Evolutionary conservation across 768 basidiomycete species (phyloP).

Genomic region (Nidularia pulvinata): DNA sequence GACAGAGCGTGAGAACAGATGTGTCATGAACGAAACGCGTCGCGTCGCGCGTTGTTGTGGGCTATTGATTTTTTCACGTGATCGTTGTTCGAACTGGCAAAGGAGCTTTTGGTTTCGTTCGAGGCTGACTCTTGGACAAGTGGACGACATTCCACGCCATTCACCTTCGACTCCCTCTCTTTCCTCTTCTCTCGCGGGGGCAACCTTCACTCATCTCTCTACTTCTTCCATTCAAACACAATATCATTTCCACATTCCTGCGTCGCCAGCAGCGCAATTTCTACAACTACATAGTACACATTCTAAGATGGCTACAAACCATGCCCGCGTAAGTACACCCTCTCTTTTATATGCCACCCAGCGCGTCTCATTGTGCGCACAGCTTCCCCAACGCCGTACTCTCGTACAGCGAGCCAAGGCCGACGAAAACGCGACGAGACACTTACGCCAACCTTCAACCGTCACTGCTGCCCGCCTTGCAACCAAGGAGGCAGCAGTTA

Average conservation of each 20-base stretch:
- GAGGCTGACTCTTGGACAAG: conserved; percentile 37
- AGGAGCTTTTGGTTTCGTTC: conserved; percentile 24
- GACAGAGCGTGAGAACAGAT: conserved; percentile 4
- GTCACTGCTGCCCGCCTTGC: conserved; percentile 48
- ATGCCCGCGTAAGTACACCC: conserved; percentile 36
- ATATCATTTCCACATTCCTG: conserved; percentile 8
- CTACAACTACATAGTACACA: conserved; percentile 19
- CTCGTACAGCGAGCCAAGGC: conserved; percentile 67
- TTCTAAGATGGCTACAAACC: conserved; percentile 60
- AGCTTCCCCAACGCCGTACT: conserved; percentile 73
- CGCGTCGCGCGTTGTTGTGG: conserved; percentile 34
- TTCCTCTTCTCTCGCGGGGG: conserved; percentile 19
- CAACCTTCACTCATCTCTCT: conserved; percentile 9
- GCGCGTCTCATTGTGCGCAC: not conserved
- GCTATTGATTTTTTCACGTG: conserved; percentile 33
- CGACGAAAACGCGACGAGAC: conserved; percentile 79
- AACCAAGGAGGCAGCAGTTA: conserved; percentile 48
- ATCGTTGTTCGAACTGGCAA: conserved; percentile 17
- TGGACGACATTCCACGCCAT: conserved; percentile 13
- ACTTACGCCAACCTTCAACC: conserved; percentile 62
- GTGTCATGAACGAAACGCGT: conserved; percentile 11
- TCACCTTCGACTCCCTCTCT: conserved; percentile 12
- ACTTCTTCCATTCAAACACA: not conserved
- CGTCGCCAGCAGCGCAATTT: conserved; percentile 14
- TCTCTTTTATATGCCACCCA: no score